These are phyloP conservation scores for Crithidia thermophila DNA, from an alignment of 208 protist genomes.

Conservation along the genomic window DNA sequence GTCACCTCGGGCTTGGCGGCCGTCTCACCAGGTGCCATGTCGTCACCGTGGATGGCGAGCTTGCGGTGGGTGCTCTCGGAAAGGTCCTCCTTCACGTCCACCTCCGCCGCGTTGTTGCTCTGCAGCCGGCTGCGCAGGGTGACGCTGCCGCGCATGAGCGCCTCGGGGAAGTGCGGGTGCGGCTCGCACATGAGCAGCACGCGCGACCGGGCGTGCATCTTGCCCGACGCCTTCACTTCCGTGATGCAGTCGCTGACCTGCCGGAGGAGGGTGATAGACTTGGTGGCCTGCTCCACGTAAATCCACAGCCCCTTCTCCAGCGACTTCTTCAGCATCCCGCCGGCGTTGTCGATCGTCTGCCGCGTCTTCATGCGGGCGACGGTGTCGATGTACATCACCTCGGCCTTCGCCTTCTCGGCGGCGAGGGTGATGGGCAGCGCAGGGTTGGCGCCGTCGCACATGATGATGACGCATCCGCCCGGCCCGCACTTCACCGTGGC, in stretches of 20 bases:
- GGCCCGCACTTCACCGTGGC: constrained; percentile 51
- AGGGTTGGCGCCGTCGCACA: constrained; percentile 87
- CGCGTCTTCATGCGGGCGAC: constrained; percentile 87
- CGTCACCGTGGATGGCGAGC: constrained; percentile 58
- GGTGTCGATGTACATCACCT: constrained; percentile 91
- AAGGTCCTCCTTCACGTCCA: constrained; percentile 67
- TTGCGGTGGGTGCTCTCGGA: constrained; percentile 60
- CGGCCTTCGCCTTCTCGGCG: constrained; percentile 57
- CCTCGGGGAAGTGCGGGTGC: constrained; percentile 89
- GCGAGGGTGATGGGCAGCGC: constrained; percentile 78
- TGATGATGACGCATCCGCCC: constrained; percentile 82
- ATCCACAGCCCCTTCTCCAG: constrained; percentile 90
- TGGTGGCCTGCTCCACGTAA: constrained; percentile 90
- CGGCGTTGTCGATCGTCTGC: constrained; percentile 77
- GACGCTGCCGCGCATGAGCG: constrained; percentile 70
- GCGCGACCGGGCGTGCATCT: constrained; percentile 63
- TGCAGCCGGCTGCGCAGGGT: constrained; percentile 83
- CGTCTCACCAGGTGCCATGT: constrained; percentile 24
- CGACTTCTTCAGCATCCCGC: constrained; percentile 72
- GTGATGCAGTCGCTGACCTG: constrained; percentile 79
- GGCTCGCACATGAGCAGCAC: constrained; percentile 92
- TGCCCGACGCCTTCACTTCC: constrained; percentile 45
- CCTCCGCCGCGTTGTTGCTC: constrained; percentile 55
- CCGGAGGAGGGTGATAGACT: constrained; percentile 86
- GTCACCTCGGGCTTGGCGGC: constrained; percentile 55